A percentile compares a stretch with the other conserved stretches of the same genome.
phyloP scores from a whole-genome alignment of 148 eudicot species.

The Fagopyrum tataricum region DNA sequence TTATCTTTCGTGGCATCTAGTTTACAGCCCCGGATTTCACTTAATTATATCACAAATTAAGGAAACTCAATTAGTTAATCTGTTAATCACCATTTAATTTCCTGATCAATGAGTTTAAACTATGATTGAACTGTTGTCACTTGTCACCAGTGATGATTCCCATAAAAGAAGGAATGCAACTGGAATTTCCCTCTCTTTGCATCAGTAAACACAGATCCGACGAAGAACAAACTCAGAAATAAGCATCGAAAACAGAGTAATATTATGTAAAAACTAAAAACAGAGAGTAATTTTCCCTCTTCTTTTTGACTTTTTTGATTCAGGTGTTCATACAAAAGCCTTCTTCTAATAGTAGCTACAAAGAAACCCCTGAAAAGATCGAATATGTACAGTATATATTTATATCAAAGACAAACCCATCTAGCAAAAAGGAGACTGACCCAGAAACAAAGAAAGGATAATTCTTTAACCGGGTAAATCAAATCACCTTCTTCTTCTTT shows the following conservation, averaged over 20 bases:
- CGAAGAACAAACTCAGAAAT: background rate
- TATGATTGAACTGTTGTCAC: background rate
- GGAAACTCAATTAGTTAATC: background rate
- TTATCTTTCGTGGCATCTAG: constrained; percentile 6
- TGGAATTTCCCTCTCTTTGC: background rate
- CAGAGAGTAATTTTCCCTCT: background rate
- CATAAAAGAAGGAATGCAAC: background rate
- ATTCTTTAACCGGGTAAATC: background rate
- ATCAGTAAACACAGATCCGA: constrained; percentile 1
- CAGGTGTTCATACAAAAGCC: background rate
- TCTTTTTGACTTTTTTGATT: background rate
- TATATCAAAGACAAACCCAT: background rate
- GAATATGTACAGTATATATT: constrained; percentile 2
- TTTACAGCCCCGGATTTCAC: constrained; percentile 18
- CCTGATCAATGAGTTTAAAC: background rate
- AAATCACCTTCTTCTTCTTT: background rate
- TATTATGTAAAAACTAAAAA: background rate
- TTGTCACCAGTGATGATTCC: background rate
- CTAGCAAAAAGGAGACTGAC: background rate
- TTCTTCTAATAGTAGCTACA: background rate
- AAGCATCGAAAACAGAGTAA: background rate
- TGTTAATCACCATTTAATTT: constrained; percentile 8
- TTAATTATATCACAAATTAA: constrained; percentile 3
- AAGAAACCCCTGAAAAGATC: constrained; percentile 3
- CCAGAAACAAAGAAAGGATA: background rate